These are phyloP conservation scores for Candida dajiaensis DNA, from an alignment of 805 yeast species.

Conservation along the genomic window DNA sequence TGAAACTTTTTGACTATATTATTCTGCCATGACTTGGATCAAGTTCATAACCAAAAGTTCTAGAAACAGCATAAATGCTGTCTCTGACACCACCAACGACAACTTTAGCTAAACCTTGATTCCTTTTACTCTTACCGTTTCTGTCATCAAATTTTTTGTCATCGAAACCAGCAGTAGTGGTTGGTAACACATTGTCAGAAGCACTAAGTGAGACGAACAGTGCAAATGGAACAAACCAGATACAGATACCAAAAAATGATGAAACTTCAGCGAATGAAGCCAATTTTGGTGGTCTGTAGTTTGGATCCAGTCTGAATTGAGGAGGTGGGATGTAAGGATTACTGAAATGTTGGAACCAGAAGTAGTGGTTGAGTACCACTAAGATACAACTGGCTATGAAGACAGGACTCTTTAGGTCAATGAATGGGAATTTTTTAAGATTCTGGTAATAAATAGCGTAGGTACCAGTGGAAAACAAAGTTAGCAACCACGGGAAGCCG, in stretches of 20 bases:
- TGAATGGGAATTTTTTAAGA: constrained; percentile 76
- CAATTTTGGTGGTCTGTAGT: constrained; percentile 56
- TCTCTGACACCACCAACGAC: constrained; percentile 50
- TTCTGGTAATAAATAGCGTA: constrained; percentile 74
- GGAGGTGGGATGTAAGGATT: constrained; percentile 64
- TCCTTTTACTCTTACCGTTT: constrained; percentile 34
- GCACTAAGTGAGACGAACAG: constrained; percentile 89
- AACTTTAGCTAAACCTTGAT: constrained; percentile 66
- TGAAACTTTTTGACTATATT: constrained; percentile 22
- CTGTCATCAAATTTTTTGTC: constrained; percentile 23
- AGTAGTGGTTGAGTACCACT: constrained; percentile 73
- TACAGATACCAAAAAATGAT: constrained; percentile 89
- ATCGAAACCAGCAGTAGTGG: constrained; percentile 25
- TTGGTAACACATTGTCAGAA: constrained; percentile 82
- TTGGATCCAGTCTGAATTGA: constrained; percentile 49
- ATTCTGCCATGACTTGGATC: constrained; percentile 50
- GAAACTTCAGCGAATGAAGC: constrained; percentile 87
- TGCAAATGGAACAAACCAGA: constrained; percentile 93
- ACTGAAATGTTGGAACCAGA: constrained; percentile 86
- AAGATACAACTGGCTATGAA: constrained; percentile 67
- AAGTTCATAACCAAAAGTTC: constrained; percentile 59
- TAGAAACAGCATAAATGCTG: constrained; percentile 37
- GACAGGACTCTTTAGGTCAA: constrained; percentile 62
- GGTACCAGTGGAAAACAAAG: constrained; percentile 62
- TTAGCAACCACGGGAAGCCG: constrained; percentile 67